phyloP scores from a whole-genome alignment of 768 basidiomycete genomes.

The Porpolomopsis calyptriformis region DNA sequence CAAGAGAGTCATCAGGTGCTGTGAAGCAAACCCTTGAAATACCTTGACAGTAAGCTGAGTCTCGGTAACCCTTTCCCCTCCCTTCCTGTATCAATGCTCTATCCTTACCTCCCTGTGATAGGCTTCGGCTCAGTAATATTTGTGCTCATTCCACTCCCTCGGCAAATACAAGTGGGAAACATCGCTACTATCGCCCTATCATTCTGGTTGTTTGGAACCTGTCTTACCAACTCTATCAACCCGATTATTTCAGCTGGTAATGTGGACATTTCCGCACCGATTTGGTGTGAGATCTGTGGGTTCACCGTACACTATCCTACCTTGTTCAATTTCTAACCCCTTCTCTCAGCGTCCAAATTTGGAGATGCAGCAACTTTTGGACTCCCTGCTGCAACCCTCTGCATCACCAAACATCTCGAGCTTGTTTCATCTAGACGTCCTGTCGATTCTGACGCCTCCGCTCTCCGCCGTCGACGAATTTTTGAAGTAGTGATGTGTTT shows the following conservation, averaged over 20 bases:
- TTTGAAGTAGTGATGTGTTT: not conserved
- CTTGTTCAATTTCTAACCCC: not conserved
- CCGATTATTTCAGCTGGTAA: not conserved
- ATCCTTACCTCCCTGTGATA: not conserved
- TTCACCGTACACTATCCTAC: not conserved
- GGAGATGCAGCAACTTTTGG: not conserved
- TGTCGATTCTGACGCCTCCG: not conserved
- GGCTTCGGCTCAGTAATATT: not conserved
- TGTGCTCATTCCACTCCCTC: not conserved
- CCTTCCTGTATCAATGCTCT: too few species aligned
- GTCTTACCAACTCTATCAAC: not conserved
- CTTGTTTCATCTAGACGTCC: conserved; percentile 4
- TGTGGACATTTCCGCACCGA: not conserved
- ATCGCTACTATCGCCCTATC: not conserved
- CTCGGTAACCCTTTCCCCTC: too few species aligned
- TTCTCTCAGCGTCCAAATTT: not conserved
- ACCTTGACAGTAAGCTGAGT: too few species aligned
- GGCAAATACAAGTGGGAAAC: not conserved
- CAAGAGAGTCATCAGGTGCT: too few species aligned
- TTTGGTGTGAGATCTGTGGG: not conserved
- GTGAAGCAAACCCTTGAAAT: too few species aligned
- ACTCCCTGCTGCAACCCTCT: conserved; percentile 3
- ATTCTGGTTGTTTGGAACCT: not conserved
- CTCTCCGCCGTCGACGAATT: not conserved
- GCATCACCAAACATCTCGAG: conserved; percentile 4